Base-by-base conservation (phyloP, 2,329 filamentous ascomycete genomes). In the Claviceps capensis region DNA sequence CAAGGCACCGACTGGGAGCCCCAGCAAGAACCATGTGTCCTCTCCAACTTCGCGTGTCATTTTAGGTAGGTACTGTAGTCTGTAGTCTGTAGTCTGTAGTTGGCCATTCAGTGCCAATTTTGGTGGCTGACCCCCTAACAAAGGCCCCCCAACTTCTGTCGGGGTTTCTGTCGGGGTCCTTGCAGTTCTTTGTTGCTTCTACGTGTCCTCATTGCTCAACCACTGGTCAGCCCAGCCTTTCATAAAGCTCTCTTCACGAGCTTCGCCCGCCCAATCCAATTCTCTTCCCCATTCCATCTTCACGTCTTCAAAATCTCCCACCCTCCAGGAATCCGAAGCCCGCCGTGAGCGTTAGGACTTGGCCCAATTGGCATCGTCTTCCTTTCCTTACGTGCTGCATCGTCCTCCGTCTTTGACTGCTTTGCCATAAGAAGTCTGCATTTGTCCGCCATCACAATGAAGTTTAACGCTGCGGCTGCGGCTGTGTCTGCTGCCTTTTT, bases 401-500 rank as follows among this genome's bases (percentile, higher is more conserved):
- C 42, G 23, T 8, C 54, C 49, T 48, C 11, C 52, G 49, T 49
- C 43, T 37, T 49, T 51, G 46, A 43, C 40, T 40, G 49, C 36
- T 47, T 47, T 49, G 9, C 38, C 30, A 34, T 34, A 34, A 34
- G 30, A 34, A 34, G 38, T 46, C 47, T 46, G 66, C 90, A 89
- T 40, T 40, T 51, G 50, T 44, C 50, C 50, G 34, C 34, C 40
- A 42, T 36, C 77, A 82, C 65, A 66, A 94, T 95, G 88, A 88
- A 85, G 81, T 82, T 95, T 72, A 85, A 86, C 73, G 76, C 85
- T 68, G 81, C 85, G 65, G 79, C 88, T 63, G 85, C 84, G 60
- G 81, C 85, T 60, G 79, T 85, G 65, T 84, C 87, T 67, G 85
- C 86, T 63, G 81, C 86, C 56, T 57, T 88, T 60, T 70, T 86